Evolutionary conservation across 176 grass and related monocot species (phyloP), one percentile per base, ranked within the genome.

Genomic region (Neostapfia colusana): DNA sequence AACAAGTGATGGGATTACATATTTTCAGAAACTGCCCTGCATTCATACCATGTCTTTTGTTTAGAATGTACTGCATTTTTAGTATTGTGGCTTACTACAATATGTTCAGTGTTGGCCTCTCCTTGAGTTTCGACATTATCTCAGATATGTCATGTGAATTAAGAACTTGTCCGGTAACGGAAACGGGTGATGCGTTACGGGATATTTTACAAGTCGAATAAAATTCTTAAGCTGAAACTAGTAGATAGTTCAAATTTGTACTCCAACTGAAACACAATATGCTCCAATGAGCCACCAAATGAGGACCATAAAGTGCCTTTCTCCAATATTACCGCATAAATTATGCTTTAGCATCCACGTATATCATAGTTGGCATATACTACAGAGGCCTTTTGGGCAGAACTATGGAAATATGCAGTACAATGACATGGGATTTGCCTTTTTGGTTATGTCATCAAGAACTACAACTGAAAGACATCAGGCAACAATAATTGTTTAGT

Each of bases 311-410:
- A 55, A 61, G 42, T 70, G n/a, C 5, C 26, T 61, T 40, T 85
- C 11, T 68, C 23, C 25, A 74, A 8, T 74, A 10, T 54, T 26
- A 85, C 27, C 5, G 21, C 23, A 9, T 53, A 76, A 53, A 21
- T 20, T 55, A 44, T 86, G 63, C 44, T 36, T 50, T 71, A 57
- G 18, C 40, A 24, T 53, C 6, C 4, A 42, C 24, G 11, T 65
- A 16, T 36, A 70, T 82, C 38, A 1, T 56, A 57, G 16, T 75
- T 74, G 62, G 38, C 39, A 25, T 69, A 27, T 76, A 18, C n/a
- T 73, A 44, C 35, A 66, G 58, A 3, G 4, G 27, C 10, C 48
- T 26, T 8, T 36, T 28, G 45, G 7, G n/a, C 7, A 26, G 15
- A 61, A n/a, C 4, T n/a, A 65, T 15, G n/a, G 2, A 23, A 60